phyloP scores from a whole-genome alignment of 768 basidiomycete species.

The Russula ochroleuca region DNA sequence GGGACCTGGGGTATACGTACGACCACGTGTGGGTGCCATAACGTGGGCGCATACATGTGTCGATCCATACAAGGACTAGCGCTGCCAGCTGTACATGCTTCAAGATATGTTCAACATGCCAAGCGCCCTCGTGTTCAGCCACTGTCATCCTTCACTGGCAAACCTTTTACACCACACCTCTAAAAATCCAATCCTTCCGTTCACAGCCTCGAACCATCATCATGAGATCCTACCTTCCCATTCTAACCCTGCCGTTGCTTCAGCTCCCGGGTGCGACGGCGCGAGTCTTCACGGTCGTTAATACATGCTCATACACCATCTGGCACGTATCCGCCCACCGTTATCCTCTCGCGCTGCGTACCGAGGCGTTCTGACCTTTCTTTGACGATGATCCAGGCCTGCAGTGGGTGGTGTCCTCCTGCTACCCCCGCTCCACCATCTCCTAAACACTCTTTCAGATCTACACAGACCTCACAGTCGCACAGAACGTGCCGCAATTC shows the following conservation, averaged over 20 bases:
- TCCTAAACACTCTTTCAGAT: slow-evolving; percentile 6
- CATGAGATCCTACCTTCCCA: background rate
- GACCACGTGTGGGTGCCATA: no score
- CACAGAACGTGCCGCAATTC: slow-evolving; percentile 7
- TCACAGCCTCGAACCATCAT: background rate
- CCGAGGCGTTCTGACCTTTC: background rate
- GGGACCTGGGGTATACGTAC: no score
- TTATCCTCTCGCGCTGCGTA: background rate
- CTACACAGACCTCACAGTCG: slow-evolving; percentile 20
- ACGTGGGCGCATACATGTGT: background rate
- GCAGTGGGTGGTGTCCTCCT: slow-evolving; percentile 9
- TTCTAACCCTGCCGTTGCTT: background rate
- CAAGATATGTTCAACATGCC: background rate
- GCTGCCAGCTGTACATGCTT: background rate
- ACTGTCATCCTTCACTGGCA: background rate
- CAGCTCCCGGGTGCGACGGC: slow-evolving; percentile 6
- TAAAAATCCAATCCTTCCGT: background rate
- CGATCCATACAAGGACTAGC: background rate
- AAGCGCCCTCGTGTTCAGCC: background rate
- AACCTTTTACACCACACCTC: background rate
- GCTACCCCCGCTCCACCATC: background rate
- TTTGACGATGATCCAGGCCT: slow-evolving; percentile 10
- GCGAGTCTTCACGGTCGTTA: slow-evolving; percentile 23
- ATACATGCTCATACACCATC: slow-evolving; percentile 23
- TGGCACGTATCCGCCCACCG: slow-evolving; percentile 7